These are phyloP conservation scores for Ophiostoma ulmi DNA, from an alignment of 2,329 filamentous ascomycete species.

Conservation along the genomic window DNA sequence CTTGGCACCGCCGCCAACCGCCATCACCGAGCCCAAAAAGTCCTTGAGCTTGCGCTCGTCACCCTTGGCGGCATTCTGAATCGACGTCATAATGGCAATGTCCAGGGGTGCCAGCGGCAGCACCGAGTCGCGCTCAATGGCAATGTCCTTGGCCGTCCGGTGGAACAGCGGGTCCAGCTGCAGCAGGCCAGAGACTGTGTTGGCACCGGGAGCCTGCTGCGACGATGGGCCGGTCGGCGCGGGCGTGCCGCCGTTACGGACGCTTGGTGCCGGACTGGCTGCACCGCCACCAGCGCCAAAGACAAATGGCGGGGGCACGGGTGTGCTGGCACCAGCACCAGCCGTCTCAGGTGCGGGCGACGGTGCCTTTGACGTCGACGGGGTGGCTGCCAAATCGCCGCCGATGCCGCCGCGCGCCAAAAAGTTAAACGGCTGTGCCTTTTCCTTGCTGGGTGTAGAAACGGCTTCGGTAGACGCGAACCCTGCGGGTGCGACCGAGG, in stretches of 20 bases:
- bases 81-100: slow-evolving; percentile 81
- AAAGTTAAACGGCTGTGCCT: slow-evolving; percentile 62
- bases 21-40: slow-evolving; percentile 83
- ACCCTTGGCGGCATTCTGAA: slow-evolving; percentile 76
- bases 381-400: slow-evolving; percentile 61
- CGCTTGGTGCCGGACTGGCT: slow-evolving; percentile 50
- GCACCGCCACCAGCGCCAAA: slow-evolving; percentile 48
- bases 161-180: slow-evolving; percentile 33
- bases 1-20: slow-evolving; percentile 79
- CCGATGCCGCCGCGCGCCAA: slow-evolving; percentile 52
- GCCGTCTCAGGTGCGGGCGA: slow-evolving; percentile 77
- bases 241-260: slow-evolving; percentile 47
- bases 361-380: slow-evolving; percentile 77
- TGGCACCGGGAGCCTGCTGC: not conserved
- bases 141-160: slow-evolving; percentile 50
- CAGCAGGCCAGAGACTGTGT: slow-evolving; percentile 9
- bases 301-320: slow-evolving; percentile 52
- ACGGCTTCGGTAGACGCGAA: slow-evolving; percentile 36
- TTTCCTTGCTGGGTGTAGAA: slow-evolving; percentile 59
- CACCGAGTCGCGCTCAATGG: slow-evolving; percentile 69
- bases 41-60: slow-evolving; percentile 93
- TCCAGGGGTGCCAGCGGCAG: slow-evolving; percentile 81
- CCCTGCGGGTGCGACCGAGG: slow-evolving; percentile 40
- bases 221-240: slow-evolving; percentile 33
- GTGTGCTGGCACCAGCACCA: slow-evolving; percentile 52